phyloP scores from a whole-genome alignment of 1,284 basidiomycete species.

The Cutaneotrichosporon daszewskae region DNA sequence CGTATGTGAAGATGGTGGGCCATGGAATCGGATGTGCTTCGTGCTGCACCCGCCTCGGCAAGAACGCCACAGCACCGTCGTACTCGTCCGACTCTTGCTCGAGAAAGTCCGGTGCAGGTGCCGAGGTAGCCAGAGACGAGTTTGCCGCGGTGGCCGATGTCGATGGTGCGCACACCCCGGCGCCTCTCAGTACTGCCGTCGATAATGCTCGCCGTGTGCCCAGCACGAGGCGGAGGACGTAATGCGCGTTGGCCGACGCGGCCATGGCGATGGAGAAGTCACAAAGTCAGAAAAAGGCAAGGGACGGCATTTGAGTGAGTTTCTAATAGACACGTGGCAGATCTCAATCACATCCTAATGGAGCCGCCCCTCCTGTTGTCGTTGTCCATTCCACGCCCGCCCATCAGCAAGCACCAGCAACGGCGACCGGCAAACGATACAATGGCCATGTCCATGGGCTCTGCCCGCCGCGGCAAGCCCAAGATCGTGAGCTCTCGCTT shows the following conservation, averaged over 20 bases:
- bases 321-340: too few relatives aligned
- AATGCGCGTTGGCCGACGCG: conserved; percentile 15
- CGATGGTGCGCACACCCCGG: conserved; percentile 1
- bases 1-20: conserved; percentile 32
- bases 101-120: conserved; percentile 21
- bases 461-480: conserved; percentile 38
- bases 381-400: too few relatives aligned
- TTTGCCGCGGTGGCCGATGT: background rate
- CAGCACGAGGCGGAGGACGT: conserved; percentile 20
- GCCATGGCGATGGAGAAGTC: conserved; percentile 5
- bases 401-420: too few relatives aligned
- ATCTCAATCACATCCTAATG: too few relatives aligned
- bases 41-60: conserved; percentile 15
- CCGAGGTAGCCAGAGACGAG: background rate
- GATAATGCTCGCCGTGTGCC: conserved; percentile 3
- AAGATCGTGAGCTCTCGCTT: conserved; percentile 33
- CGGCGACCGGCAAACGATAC: too few relatives aligned
- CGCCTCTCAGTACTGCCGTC: conserved; percentile 1
- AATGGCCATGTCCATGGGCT: conserved; percentile 34
- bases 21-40: conserved; percentile 28
- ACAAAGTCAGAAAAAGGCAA: background rate
- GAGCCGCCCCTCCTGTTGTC: too few relatives aligned
- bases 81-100: conserved; percentile 32
- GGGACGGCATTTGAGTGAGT: background rate
- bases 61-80: conserved; percentile 14